These are phyloP conservation scores for Aeschynomene evenia DNA, from an alignment of 306 rosid species.

Conservation along the genomic window DNA sequence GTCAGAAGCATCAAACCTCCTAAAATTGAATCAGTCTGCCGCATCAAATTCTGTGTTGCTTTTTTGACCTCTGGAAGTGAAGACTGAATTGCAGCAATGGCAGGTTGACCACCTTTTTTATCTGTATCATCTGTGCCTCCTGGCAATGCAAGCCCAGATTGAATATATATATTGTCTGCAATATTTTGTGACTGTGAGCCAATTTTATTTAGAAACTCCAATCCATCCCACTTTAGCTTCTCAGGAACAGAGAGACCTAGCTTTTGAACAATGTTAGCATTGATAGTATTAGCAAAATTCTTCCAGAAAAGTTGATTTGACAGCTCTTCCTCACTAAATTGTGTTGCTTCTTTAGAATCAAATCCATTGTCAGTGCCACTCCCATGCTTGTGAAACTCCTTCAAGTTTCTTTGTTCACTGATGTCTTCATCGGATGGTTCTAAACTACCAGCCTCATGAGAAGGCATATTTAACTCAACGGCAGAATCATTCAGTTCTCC, in stretches of 20 bases:
- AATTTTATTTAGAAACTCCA: conserved; percentile 68
- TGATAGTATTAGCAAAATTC: conserved; percentile 65
- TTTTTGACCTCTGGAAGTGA: conserved; percentile 79
- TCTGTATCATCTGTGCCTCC: conserved; percentile 41
- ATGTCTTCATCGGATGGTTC: conserved; percentile 38
- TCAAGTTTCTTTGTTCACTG: conserved; percentile 29
- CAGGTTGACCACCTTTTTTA: conserved; percentile 44
- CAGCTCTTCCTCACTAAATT: conserved; percentile 40
- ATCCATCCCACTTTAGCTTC: conserved; percentile 87
- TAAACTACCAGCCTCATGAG: conserved; percentile 27
- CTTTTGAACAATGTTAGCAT: conserved; percentile 70
- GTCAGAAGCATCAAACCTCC: conserved; percentile 89
- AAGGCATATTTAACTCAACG: conserved; percentile 33
- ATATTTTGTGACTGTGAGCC: conserved; percentile 74
- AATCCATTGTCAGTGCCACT: conserved; percentile 42
- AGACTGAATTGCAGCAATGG: conserved; percentile 52
- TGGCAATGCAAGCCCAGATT: conserved; percentile 89
- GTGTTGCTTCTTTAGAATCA: conserved; percentile 33
- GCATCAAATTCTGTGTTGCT: conserved; percentile 67
- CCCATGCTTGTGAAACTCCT: conserved; percentile 34
- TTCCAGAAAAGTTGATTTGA: conserved; percentile 77
- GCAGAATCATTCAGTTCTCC: conserved; percentile 37
- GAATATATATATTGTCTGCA: conserved; percentile 72
- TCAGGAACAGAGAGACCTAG: conserved; percentile 70
- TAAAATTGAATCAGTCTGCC: conserved; percentile 89